Evolutionary conservation across 1,139 yeast genomes (phyloP).

Genomic region (Nakaseomyces nivariensis): DNA sequence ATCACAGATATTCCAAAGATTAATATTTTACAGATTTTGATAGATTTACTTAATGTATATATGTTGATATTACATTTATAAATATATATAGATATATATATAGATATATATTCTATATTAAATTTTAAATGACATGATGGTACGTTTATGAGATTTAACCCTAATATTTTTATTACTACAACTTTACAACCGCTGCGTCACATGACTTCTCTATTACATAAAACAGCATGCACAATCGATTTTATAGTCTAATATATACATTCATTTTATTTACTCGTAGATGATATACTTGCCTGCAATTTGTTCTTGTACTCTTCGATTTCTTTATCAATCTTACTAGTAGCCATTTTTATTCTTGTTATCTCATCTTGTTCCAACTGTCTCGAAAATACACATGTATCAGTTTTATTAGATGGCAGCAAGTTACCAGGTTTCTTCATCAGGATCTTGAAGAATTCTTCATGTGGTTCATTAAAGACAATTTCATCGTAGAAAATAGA

Average conservation of each 20-base stretch:
- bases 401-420: constrained; percentile 50
- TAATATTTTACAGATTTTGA: not conserved
- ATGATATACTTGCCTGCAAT: constrained; percentile 2
- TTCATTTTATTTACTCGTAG: not conserved
- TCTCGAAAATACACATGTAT: constrained; percentile 38
- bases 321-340: constrained; percentile 51
- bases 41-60: not conserved
- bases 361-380: constrained; percentile 69
- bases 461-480: constrained; percentile 95
- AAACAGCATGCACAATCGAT: too few relatives aligned
- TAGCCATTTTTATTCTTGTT: constrained; percentile 59
- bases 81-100: too few relatives aligned
- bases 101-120: not conserved
- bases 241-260: too few relatives aligned
- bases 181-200: too few relatives aligned
- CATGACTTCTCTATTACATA: too few relatives aligned
- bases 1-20: not conserved
- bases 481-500: constrained; percentile 80
- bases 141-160: too few relatives aligned
- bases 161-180: too few relatives aligned
- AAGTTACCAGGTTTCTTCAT: constrained; percentile 68
- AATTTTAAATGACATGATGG: too few relatives aligned
- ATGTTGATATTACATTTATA: not conserved
- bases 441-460: constrained; percentile 61
- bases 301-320: constrained; percentile 43